These are phyloP conservation scores for Talaromyces stipitatus DNA, from an alignment of 495 filamentous ascomycete genomes.

Conservation along the genomic window DNA sequence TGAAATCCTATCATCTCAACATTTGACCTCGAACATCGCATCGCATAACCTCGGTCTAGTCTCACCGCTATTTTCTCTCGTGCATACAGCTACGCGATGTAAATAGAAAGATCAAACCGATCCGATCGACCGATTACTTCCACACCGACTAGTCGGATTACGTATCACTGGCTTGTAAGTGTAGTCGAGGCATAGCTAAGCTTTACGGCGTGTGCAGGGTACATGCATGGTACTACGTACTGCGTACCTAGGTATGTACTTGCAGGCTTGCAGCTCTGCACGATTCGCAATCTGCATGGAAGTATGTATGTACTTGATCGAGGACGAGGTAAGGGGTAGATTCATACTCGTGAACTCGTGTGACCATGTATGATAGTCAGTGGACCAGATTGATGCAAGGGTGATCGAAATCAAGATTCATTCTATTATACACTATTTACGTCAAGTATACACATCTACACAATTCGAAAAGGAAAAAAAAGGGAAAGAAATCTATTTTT, in stretches of 20 bases:
- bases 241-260: background rate
- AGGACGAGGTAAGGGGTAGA: background rate
- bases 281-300: too few relatives aligned
- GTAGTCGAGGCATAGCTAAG: background rate
- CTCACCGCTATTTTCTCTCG: background rate
- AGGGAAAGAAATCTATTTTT: constrained; percentile 6
- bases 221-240: background rate
- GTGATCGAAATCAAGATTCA: background rate
- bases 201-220: background rate
- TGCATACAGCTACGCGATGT: background rate
- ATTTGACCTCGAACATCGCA: background rate
- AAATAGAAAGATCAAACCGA: background rate
- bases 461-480: background rate
- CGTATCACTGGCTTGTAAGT: background rate
- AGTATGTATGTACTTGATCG: too few relatives aligned
- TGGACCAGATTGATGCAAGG: background rate
- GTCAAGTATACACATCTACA: background rate
- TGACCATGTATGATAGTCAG: background rate
- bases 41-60: too few relatives aligned
- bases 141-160: background rate
- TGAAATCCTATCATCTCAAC: background rate
- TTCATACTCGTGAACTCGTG: background rate
- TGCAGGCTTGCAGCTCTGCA: background rate
- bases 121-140: background rate
- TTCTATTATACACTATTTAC: background rate